These are phyloP conservation scores for Lactifluus echinatus DNA, from an alignment of 768 basidiomycete genomes.

Conservation along the genomic window DNA sequence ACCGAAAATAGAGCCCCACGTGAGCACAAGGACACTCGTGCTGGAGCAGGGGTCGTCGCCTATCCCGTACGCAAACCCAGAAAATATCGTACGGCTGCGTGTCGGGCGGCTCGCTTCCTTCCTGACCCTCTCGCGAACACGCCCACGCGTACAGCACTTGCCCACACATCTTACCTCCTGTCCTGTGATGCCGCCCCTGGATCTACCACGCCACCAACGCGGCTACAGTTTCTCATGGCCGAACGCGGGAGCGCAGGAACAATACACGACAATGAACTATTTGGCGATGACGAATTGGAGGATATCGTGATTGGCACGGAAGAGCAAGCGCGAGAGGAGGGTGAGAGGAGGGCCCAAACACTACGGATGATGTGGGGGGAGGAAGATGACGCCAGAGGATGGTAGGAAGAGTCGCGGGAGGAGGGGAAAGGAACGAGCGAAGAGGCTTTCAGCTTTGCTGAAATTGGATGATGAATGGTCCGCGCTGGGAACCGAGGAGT, in stretches of 20 bases:
- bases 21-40: neutral
- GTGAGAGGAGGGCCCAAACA: constrained; percentile 17
- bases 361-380: constrained; percentile 16
- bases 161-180: constrained; percentile 44
- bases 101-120: constrained; percentile 46
- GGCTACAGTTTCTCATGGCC: constrained; percentile 53
- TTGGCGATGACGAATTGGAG: constrained; percentile 61
- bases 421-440: constrained; percentile 38
- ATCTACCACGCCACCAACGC: constrained; percentile 38
- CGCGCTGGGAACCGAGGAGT: neutral
- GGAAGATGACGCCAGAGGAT: constrained; percentile 10
- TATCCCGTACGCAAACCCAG: constrained; percentile 25
- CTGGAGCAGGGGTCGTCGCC: neutral
- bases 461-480: constrained; percentile 9
- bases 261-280: constrained; percentile 64
- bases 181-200: constrained; percentile 31
- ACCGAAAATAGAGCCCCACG: too few species aligned
- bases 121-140: constrained; percentile 44
- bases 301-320: constrained; percentile 43
- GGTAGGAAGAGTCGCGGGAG: constrained; percentile 19
- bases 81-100: constrained; percentile 28
- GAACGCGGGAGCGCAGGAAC: constrained; percentile 48
- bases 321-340: constrained; percentile 16
- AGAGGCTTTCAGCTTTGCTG: constrained; percentile 46
- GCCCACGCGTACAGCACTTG: neutral